These are phyloP conservation scores for Chytriomyces sp. DNA, from an alignment of 192 early-diverging fungal genomes.

Conservation along the genomic window DNA sequence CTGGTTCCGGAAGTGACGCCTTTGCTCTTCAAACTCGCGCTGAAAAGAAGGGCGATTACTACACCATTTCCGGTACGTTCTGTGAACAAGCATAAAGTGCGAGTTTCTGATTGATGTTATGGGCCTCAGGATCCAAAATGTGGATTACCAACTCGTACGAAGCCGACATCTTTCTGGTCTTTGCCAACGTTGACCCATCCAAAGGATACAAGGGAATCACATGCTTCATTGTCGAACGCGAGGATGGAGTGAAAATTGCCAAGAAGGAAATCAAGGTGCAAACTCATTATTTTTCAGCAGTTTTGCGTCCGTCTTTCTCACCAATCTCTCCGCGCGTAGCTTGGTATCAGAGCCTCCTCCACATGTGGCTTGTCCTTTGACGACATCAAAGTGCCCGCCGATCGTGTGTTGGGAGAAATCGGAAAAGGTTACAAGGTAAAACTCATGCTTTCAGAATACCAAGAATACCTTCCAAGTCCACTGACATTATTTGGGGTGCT, in stretches of 20 bases:
- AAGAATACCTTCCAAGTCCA: neutral
- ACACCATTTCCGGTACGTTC: conserved; percentile 68
- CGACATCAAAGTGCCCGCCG: conserved; percentile 76
- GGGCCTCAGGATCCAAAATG: conserved; percentile 64
- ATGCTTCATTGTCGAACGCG: conserved; percentile 94
- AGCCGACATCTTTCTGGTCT: conserved; percentile 95
- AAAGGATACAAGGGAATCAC: conserved; percentile 98
- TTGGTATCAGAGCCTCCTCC: conserved; percentile 95
- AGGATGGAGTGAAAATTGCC: conserved; percentile 86
- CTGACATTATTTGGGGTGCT: neutral
- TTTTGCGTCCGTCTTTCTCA: neutral
- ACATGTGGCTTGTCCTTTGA: conserved; percentile 96
- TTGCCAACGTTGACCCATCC: conserved; percentile 94
- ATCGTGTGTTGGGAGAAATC: conserved; percentile 89
- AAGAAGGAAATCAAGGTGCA: conserved; percentile 93
- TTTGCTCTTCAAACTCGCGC: conserved; percentile 90
- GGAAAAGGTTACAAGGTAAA: conserved; percentile 87
- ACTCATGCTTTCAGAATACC: conserved; percentile 58
- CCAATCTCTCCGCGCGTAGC: conserved; percentile 40
- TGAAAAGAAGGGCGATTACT: conserved; percentile 85
- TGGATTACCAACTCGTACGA: conserved; percentile 82
- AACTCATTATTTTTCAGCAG: neutral
- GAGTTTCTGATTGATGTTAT: conserved; percentile 62
- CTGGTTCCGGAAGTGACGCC: conserved; percentile 90
- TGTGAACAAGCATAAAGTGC: conserved; percentile 62